These are phyloP conservation scores for Atractiella rhizophila DNA, from an alignment of 768 basidiomycete genomes.

Conservation along the genomic window DNA sequence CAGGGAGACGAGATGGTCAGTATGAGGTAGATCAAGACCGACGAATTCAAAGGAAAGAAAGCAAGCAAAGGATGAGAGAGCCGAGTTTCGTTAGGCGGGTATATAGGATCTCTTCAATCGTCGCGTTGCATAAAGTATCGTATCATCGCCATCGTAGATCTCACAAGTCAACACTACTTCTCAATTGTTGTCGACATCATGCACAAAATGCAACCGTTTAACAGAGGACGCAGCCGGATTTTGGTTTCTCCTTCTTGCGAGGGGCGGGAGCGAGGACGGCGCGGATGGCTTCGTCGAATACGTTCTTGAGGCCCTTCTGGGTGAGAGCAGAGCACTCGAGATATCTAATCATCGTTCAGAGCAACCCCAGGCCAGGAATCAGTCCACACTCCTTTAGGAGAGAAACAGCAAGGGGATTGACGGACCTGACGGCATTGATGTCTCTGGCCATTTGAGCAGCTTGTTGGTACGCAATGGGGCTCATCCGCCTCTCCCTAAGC, in stretches of 20 bases:
- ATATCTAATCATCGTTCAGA: slow-evolving; percentile 25
- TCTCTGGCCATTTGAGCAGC: slow-evolving; percentile 78
- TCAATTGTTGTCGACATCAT: too few relatives aligned
- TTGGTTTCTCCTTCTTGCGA: slow-evolving; percentile 18
- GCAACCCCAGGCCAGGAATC: background rate
- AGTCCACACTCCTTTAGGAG: background rate
- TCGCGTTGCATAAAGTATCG: too few relatives aligned
- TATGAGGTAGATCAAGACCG: too few relatives aligned
- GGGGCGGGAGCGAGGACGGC: slow-evolving; percentile 36
- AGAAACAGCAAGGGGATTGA: background rate
- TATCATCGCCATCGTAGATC: too few relatives aligned
- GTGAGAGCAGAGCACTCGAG: slow-evolving; percentile 87
- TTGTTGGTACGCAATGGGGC: slow-evolving; percentile 73
- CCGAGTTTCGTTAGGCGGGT: too few relatives aligned
- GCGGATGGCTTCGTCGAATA: slow-evolving; percentile 96
- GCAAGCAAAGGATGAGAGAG: too few relatives aligned
- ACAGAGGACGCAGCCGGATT: too few relatives aligned
- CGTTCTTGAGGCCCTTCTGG: slow-evolving; percentile 94
- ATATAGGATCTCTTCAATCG: too few relatives aligned
- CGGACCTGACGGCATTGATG: slow-evolving; percentile 64
- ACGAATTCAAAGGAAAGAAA: too few relatives aligned
- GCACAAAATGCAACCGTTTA: too few relatives aligned
- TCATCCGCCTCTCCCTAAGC: slow-evolving; percentile 84
- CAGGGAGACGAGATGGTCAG: too few relatives aligned
- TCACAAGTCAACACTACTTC: too few relatives aligned